Evolutionary conservation across 306 rosid genomes (phyloP).

Genomic region (Arachis stenosperma): DNA sequence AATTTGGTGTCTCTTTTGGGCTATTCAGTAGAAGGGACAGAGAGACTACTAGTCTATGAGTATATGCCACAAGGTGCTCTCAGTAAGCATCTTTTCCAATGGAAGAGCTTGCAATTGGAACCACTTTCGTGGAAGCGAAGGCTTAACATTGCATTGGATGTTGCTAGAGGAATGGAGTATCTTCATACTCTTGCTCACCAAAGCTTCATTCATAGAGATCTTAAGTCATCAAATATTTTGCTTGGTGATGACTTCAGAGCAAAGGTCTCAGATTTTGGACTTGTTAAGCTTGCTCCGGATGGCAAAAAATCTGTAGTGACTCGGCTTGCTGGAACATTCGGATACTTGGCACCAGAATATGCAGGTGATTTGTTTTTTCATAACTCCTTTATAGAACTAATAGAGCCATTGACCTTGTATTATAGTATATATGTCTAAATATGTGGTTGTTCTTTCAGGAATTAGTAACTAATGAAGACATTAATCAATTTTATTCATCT

Average conservation of each 20-base stretch:
- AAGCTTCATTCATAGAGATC: constrained; percentile 89
- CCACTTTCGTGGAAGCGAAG: constrained; percentile 90
- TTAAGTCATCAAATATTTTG: constrained; percentile 80
- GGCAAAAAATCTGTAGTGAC: constrained; percentile 80
- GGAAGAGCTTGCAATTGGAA: constrained; percentile 67
- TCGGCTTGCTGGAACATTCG: constrained; percentile 90
- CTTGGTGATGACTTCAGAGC: constrained; percentile 83
- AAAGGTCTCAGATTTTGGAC: constrained; percentile 82
- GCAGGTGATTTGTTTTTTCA: constrained; percentile 57
- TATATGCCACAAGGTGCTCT: constrained; percentile 93
- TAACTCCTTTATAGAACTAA: neutral
- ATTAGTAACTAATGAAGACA: constrained; percentile 12
- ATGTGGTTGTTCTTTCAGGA: constrained; percentile 22
- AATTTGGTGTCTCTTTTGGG: constrained; percentile 87
- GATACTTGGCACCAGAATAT: constrained; percentile 89
- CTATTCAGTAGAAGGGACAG: constrained; percentile 68
- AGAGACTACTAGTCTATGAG: constrained; percentile 79
- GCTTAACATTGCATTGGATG: constrained; percentile 86
- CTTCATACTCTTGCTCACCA: constrained; percentile 74
- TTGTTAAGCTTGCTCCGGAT: constrained; percentile 90
- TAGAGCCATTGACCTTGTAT: neutral
- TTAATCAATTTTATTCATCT: neutral
- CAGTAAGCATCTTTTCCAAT: constrained; percentile 80
- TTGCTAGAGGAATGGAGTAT: constrained; percentile 85
- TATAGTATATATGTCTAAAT: constrained; percentile 10